Conservation (phyloP, 2,329 filamentous ascomycete species). For the Teratosphaeria destructans region DNA sequence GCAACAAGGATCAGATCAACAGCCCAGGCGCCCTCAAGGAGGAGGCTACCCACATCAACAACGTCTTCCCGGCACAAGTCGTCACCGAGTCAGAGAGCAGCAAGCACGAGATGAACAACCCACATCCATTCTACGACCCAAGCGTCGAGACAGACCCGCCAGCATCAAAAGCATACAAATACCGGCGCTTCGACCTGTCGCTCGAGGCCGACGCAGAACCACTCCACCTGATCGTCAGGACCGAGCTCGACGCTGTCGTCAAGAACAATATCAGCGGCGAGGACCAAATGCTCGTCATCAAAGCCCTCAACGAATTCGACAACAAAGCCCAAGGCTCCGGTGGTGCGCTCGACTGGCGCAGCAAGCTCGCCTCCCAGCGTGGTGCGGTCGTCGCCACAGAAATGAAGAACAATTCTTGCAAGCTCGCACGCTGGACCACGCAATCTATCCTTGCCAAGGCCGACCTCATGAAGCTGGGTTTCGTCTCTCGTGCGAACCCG, state of each 20-base stretch:
- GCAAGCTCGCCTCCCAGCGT: conserved; percentile 85
- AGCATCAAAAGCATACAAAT: conserved; percentile 96
- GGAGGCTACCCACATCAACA: conserved; percentile 99
- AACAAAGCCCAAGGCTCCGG: conserved; percentile 93
- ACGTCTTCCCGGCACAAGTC: conserved; percentile 96
- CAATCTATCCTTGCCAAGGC: conserved; percentile 94
- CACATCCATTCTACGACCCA: conserved; percentile 96
- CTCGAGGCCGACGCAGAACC: conserved; percentile 86
- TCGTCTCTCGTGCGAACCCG: conserved; percentile 88
- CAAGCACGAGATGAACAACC: conserved; percentile 75
- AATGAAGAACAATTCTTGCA: conserved; percentile 99
- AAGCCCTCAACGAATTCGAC: conserved; percentile 98
- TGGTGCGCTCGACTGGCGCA: conserved; percentile 91
- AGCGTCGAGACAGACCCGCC: conserved; percentile 86
- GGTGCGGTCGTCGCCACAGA: conserved; percentile 96
- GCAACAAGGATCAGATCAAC: conserved; percentile 90
- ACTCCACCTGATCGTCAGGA: conserved; percentile 83
- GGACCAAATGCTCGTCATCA: conserved; percentile 83
- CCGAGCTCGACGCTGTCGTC: conserved; percentile 88
- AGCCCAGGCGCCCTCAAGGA: conserved; percentile 85
- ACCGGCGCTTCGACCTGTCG: conserved; percentile 91
- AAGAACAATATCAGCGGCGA: conserved; percentile 90
- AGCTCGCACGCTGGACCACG: conserved; percentile 93
- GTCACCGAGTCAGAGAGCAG: conserved; percentile 68
- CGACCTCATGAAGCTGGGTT: conserved; percentile 98